phyloP scores from a whole-genome alignment of 2,329 filamentous ascomycete genomes.

The Pseudodiploospora longispora region DNA sequence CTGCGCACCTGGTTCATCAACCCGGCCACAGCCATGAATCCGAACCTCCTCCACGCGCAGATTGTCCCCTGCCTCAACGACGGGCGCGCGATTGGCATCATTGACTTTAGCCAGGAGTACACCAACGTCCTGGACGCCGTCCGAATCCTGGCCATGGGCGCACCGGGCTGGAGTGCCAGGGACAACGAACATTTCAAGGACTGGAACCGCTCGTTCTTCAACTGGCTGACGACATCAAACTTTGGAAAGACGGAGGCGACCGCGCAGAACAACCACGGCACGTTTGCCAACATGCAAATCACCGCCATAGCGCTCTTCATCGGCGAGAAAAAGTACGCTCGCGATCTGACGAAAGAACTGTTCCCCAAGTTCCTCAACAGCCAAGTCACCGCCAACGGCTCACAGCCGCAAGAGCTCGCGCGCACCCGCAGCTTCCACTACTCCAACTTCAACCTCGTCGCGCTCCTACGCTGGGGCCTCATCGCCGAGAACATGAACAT shows the following conservation, averaged over 20 bases:
- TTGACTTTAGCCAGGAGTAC: constrained; percentile 18
- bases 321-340: constrained; percentile 11
- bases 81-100: constrained; percentile 15
- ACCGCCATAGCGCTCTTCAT: constrained; percentile 17
- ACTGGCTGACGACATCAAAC: constrained; percentile 16
- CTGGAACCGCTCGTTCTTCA: constrained; percentile 16
- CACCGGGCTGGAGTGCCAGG: constrained; percentile 12
- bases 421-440: constrained; percentile 21
- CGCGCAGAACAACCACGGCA: constrained; percentile 19
- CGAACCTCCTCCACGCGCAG: constrained; percentile 17
- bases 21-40: constrained; percentile 16
- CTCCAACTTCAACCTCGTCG: constrained; percentile 17
- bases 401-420: constrained; percentile 16
- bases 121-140: constrained; percentile 19
- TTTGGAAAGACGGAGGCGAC: constrained; percentile 14
- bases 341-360: not conserved
- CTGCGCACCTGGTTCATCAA: constrained; percentile 19
- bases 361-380: constrained; percentile 11
- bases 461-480: constrained; percentile 11
- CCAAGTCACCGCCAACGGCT: constrained; percentile 15
- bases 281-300: constrained; percentile 17
- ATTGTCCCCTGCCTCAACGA: constrained; percentile 15
- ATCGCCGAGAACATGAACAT: constrained; percentile 15
- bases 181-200: constrained; percentile 11
- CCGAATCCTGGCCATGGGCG: constrained; percentile 10